Evolutionary conservation across 2,329 filamentous ascomycete species (phyloP).

Genomic region (Neocucurbitaria cava): DNA sequence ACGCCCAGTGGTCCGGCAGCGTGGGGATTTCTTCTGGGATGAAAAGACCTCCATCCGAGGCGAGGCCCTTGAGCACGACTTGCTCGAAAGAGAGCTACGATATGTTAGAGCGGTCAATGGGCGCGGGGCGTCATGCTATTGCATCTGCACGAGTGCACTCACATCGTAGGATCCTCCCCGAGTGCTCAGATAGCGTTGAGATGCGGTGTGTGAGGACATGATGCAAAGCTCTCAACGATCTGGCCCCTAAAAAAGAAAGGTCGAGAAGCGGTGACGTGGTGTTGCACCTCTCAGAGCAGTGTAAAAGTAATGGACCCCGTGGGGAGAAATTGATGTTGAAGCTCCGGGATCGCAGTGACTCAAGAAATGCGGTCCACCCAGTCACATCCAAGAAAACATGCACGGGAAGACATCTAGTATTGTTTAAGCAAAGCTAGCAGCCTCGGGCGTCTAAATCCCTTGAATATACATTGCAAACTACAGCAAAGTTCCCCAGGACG

Average conservation of each 20-base stretch:
- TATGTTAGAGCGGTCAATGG: slow-evolving; percentile 19
- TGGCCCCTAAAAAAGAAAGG: slow-evolving; percentile 6
- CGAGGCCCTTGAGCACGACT: slow-evolving; percentile 87
- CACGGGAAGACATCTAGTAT: slow-evolving; percentile 6
- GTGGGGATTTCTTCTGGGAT: slow-evolving; percentile 82
- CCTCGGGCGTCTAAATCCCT: background rate
- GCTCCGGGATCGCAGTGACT: slow-evolving; percentile 40
- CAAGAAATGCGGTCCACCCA: slow-evolving; percentile 19
- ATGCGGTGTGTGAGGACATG: slow-evolving; percentile 59
- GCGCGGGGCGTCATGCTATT: background rate
- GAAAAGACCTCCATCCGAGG: slow-evolving; percentile 85
- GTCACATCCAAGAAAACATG: slow-evolving; percentile 7
- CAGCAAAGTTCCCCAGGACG: background rate
- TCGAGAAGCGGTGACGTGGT: slow-evolving; percentile 6
- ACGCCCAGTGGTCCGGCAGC: slow-evolving; percentile 68
- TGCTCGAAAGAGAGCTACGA: slow-evolving; percentile 86
- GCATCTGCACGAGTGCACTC: slow-evolving; percentile 31
- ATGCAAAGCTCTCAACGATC: slow-evolving; percentile 10
- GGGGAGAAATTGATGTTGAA: slow-evolving; percentile 31
- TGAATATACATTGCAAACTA: background rate
- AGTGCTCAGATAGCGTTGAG: slow-evolving; percentile 69
- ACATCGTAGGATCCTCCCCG: slow-evolving; percentile 69
- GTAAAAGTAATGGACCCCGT: slow-evolving; percentile 27
- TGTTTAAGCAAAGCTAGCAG: background rate
- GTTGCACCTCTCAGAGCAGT: slow-evolving; percentile 13